Evolutionary conservation across 2,329 filamentous ascomycete genomes (phyloP).

Genomic region (Xylaria arbuscula): DNA sequence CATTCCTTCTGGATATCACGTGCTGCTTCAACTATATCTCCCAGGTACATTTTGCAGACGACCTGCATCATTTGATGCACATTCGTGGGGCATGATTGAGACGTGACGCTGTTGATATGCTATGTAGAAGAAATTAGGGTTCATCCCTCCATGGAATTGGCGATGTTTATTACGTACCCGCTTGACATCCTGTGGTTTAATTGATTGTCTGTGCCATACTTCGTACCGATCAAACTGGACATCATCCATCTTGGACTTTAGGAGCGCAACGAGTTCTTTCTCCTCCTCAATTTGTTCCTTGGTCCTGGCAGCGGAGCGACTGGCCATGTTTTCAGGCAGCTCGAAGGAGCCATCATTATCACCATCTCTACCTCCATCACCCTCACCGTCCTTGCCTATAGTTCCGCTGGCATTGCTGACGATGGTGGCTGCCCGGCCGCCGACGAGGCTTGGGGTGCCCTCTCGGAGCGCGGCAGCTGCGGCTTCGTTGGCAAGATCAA

Average conservation of each 20-base stretch:
- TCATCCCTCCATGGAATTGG: not conserved
- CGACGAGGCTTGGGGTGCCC: slow-evolving; percentile 56
- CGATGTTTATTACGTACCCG: slow-evolving; percentile 59
- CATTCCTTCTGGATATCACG: slow-evolving; percentile 78
- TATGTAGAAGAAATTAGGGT: slow-evolving; percentile 46
- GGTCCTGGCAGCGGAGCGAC: slow-evolving; percentile 60
- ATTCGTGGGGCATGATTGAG: slow-evolving; percentile 78
- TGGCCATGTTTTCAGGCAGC: slow-evolving; percentile 61
- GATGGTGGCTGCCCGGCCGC: slow-evolving; percentile 59
- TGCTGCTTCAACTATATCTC: slow-evolving; percentile 78
- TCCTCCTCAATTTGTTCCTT: slow-evolving; percentile 76
- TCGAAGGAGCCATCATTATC: slow-evolving; percentile 66
- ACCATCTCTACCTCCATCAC: slow-evolving; percentile 68
- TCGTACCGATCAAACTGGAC: slow-evolving; percentile 77
- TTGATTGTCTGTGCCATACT: slow-evolving; percentile 74
- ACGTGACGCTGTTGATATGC: slow-evolving; percentile 84
- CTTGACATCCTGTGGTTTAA: slow-evolving; percentile 75
- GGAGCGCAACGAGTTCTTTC: slow-evolving; percentile 66
- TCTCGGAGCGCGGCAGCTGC: slow-evolving; percentile 55
- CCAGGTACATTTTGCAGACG: slow-evolving; percentile 80
- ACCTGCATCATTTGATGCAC: slow-evolving; percentile 81
- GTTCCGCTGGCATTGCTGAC: slow-evolving; percentile 56
- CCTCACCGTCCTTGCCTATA: slow-evolving; percentile 59
- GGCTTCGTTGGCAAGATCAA: slow-evolving; percentile 62
- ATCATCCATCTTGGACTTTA: slow-evolving; percentile 72